Evolutionary conservation across 139 green algal genomes (phyloP).

Genomic region (Volvox africanus): DNA sequence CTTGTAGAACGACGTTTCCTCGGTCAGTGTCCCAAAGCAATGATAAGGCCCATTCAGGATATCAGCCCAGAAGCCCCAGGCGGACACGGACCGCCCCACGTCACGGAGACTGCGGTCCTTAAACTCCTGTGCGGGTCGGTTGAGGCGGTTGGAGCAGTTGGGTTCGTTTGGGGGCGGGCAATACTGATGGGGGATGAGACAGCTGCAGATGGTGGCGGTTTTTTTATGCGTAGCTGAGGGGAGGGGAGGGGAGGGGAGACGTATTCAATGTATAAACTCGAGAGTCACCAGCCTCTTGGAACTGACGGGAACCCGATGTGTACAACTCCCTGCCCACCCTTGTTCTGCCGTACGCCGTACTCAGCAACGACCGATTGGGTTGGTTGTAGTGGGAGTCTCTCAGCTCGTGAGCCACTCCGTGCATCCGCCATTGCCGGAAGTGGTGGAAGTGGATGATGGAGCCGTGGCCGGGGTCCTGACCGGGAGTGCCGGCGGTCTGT

Average conservation of each 20-base stretch:
- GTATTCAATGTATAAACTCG: too few relatives aligned
- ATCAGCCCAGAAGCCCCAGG: conserved; percentile 81
- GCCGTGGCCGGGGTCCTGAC: conserved; percentile 52
- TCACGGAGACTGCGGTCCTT: conserved; percentile 63
- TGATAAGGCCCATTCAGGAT: conserved; percentile 79
- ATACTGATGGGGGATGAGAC: too few relatives aligned
- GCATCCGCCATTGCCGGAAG: conserved; percentile 70
- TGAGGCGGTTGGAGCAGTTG: not conserved
- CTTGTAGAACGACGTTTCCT: conserved; percentile 64
- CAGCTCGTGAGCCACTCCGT: conserved; percentile 77
- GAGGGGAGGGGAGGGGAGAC: too few relatives aligned
- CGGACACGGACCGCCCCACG: conserved; percentile 73
- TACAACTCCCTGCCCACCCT: not conserved
- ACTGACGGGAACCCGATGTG: too few relatives aligned
- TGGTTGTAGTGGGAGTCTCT: conserved; percentile 67
- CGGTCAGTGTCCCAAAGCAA: conserved; percentile 68
- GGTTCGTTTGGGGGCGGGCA: too few relatives aligned
- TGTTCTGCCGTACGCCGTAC: conserved; percentile 68
- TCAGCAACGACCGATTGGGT: conserved; percentile 79
- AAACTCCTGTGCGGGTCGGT: conserved; percentile 29
- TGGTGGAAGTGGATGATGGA: conserved; percentile 82
- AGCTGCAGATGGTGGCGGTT: too few relatives aligned
- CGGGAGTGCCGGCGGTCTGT: conserved; percentile 59
- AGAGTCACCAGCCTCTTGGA: not conserved
- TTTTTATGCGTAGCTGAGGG: too few relatives aligned